Percentiles rank a stretch among this genome's conserved stretches.
Conservation (phyloP, 2,329 filamentous ascomycete species). For the Trichoderma sp. region DNA sequence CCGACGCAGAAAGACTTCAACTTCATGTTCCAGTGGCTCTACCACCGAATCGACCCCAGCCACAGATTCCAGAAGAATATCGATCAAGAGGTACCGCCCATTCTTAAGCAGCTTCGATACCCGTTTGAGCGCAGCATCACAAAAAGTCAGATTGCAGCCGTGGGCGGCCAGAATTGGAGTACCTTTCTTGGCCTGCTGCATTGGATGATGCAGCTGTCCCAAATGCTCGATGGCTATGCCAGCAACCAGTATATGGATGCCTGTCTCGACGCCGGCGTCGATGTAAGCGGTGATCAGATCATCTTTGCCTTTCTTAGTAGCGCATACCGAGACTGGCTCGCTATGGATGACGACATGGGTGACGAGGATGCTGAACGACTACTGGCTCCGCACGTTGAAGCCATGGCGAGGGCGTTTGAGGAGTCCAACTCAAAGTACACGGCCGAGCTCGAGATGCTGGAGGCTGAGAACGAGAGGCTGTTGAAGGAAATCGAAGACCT, state of each 20-base stretch:
- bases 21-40: conserved; percentile 96
- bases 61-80: conserved; percentile 93
- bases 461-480: conserved; percentile 78
- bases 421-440: conserved; percentile 78
- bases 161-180: conserved; percentile 95
- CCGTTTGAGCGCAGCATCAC: conserved; percentile 94
- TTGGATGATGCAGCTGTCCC: conserved; percentile 98
- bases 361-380: conserved; percentile 79
- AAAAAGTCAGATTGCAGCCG: conserved; percentile 91
- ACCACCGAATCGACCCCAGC: conserved; percentile 89
- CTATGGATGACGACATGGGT: conserved; percentile 82
- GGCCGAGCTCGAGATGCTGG: conserved; percentile 78
- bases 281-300: conserved; percentile 85
- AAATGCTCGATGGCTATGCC: conserved; percentile 85
- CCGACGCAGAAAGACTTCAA: conserved; percentile 99
- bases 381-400: conserved; percentile 77
- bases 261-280: conserved; percentile 80
- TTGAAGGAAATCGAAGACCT: conserved; percentile 85
- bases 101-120: conserved; percentile 90
- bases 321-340: conserved; percentile 90
- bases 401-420: conserved; percentile 87
- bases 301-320: conserved; percentile 89
- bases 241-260: conserved; percentile 82
- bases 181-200: conserved; percentile 91
- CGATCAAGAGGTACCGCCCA: conserved; percentile 87